These are phyloP conservation scores for Claviceps sp. DNA, from an alignment of 2,329 filamentous ascomycete species.

Conservation along the genomic window DNA sequence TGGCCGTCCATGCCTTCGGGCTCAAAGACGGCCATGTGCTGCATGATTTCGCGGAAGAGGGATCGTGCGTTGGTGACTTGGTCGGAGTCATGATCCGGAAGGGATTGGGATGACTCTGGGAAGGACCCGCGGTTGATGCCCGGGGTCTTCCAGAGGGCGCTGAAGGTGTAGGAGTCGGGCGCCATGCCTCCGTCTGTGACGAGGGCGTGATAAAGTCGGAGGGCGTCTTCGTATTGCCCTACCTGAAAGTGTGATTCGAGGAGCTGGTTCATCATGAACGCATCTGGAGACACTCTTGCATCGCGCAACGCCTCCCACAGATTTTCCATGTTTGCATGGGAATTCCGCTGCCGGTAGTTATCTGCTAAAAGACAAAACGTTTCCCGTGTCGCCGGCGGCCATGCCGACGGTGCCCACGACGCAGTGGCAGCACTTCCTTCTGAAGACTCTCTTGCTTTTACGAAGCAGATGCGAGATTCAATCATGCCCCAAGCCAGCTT, in stretches of 20 bases:
- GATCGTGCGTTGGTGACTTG: conserved; percentile 24
- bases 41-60: conserved; percentile 36
- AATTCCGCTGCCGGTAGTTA: conserved; percentile 51
- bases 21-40: conserved; percentile 31
- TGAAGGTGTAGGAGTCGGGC: conserved; percentile 57
- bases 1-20: conserved; percentile 30
- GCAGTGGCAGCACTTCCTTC: not conserved
- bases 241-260: conserved; percentile 53
- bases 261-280: conserved; percentile 69
- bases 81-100: not conserved
- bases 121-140: conserved; percentile 29
- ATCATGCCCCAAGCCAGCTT: conserved; percentile 67
- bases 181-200: conserved; percentile 32
- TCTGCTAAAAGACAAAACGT: conserved; percentile 65
- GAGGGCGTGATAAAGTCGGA: conserved; percentile 41
- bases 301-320: conserved; percentile 49
- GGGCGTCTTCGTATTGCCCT: conserved; percentile 39
- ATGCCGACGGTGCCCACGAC: conserved; percentile 6
- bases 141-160: conserved; percentile 50
- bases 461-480: conserved; percentile 48
- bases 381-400: conserved; percentile 55
- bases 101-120: no score
- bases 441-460: conserved; percentile 30
- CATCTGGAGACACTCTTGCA: conserved; percentile 53
- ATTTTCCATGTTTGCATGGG: conserved; percentile 42